Evolutionary conservation across 2,329 filamentous ascomycete genomes (phyloP), one percentile per base, ranked within the genome.

Genomic region (Pseudogymnoascus sp.): DNA sequence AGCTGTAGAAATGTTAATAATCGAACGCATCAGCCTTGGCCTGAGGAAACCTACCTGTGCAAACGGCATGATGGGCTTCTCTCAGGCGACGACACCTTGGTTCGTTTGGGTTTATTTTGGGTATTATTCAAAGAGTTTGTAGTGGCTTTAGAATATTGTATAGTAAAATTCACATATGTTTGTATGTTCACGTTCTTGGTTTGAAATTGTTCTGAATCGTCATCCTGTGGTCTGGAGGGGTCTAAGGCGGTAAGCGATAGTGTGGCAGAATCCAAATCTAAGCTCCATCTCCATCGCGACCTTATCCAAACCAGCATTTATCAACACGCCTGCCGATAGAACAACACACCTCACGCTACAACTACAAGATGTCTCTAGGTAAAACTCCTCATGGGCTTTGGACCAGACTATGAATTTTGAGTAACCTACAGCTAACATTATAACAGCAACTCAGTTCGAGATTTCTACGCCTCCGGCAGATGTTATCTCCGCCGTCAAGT

Each of bases 401-500:
- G 8, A 4, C 10, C n/a, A 13, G 14, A 21, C 25, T 25, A 11
- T 36, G 4, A 4, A 19, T 23, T 43, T 3, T 41, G 3, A 41
- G 34, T 23, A 28, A 21, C 3, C 8, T 23, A 28, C n/a, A 7
- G 23, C 65, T 68, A 65, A 66, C 23, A 41, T 36, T 37, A n/a
- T 36, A 7, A 8, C 39, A 87, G 84, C 83, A 76, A 81, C 87
- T 69, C 92, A 96, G 81, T 93, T 90, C 78, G 89, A 95, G 77
- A 84, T 97, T 73, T 83, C 87, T 66, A 85, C 91, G 71, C 88
- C 92, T 57, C 95, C 95, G 10, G 84, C 83, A 70, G 95, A 99
- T 77, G 90, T 90, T 71, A 89, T 98, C 71, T 96, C 93, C 60
- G 83, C 92, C 23, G 80, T 98, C 72, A 86, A 86, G 73, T 99